These are phyloP conservation scores for Schrenkiella parvula DNA, from an alignment of 345 rosid genomes.

Conservation along the genomic window DNA sequence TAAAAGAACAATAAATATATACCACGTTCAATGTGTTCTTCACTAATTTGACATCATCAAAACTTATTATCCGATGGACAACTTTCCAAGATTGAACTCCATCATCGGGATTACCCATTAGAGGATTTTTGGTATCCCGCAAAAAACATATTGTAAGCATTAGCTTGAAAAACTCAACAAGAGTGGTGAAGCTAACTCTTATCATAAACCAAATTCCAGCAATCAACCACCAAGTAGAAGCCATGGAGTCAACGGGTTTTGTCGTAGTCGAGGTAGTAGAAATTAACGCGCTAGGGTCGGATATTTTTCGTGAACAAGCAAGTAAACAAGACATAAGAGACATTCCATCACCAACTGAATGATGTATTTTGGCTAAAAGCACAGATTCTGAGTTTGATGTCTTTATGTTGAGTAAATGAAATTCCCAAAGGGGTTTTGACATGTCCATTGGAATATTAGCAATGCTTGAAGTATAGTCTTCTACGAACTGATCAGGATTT, in stretches of 20 bases:
- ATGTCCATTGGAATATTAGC: conserved; percentile 9
- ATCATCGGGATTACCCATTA: background rate
- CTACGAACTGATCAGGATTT: background rate
- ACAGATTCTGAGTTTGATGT: conserved; percentile 1
- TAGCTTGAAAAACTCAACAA: background rate
- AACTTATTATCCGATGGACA: background rate
- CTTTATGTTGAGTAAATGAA: conserved; percentile 1
- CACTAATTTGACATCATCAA: background rate
- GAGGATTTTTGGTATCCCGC: background rate
- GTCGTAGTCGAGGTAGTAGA: background rate
- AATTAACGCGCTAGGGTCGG: background rate
- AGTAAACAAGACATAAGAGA: conserved; percentile 1
- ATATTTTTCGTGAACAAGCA: background rate
- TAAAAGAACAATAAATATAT: background rate
- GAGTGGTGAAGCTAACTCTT: background rate
- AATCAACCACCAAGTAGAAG: background rate
- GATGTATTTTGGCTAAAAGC: background rate
- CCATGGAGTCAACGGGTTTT: background rate
- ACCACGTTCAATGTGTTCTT: background rate
- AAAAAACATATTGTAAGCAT: background rate
- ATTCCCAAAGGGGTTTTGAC: conserved; percentile 4
- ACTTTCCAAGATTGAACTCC: background rate
- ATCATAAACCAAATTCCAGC: background rate
- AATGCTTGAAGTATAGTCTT: background rate
- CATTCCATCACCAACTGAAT: conserved; percentile 5